phyloP scores from a whole-genome alignment of 768 basidiomycete genomes.

The Gymnopilus dilepis region DNA sequence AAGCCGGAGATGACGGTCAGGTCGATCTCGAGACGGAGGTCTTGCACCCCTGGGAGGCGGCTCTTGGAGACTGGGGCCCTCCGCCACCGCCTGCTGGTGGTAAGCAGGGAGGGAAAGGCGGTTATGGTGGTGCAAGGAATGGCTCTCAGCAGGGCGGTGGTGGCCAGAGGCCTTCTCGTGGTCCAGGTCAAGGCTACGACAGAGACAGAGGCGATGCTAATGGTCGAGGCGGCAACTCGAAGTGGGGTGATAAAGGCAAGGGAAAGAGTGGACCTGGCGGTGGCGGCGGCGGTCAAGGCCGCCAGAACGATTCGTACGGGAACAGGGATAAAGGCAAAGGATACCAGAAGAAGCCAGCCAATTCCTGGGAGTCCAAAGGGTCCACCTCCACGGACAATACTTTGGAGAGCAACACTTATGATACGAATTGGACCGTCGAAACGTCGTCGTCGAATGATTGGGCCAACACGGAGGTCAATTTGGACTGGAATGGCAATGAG shows the following conservation, averaged over 20 bases:
- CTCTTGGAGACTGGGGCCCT: not conserved
- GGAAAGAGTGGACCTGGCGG: not conserved
- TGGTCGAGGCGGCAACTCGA: not conserved
- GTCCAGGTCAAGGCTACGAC: not conserved
- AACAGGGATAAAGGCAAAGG: not conserved
- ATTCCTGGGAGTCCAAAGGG: too few species aligned
- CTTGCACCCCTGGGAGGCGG: constrained; percentile 7
- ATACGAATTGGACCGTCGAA: not conserved
- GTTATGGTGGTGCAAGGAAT: not conserved
- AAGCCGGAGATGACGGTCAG: not conserved
- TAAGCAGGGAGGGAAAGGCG: not conserved
- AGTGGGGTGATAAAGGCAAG: not conserved
- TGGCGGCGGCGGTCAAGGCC: not conserved
- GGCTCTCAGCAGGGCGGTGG: not conserved
- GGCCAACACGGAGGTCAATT: not conserved
- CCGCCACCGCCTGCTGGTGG: not conserved
- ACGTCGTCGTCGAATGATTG: not conserved
- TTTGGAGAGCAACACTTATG: not conserved
- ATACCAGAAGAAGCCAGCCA: not conserved
- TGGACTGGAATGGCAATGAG: not conserved
- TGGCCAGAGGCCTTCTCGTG: not conserved
- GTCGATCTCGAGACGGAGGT: not conserved
- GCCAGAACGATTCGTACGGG: not conserved
- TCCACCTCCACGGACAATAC: too few species aligned
- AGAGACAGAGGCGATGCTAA: not conserved